phyloP scores from a whole-genome alignment of 1,284 basidiomycete genomes.

The Omphalotus olearius region DNA sequence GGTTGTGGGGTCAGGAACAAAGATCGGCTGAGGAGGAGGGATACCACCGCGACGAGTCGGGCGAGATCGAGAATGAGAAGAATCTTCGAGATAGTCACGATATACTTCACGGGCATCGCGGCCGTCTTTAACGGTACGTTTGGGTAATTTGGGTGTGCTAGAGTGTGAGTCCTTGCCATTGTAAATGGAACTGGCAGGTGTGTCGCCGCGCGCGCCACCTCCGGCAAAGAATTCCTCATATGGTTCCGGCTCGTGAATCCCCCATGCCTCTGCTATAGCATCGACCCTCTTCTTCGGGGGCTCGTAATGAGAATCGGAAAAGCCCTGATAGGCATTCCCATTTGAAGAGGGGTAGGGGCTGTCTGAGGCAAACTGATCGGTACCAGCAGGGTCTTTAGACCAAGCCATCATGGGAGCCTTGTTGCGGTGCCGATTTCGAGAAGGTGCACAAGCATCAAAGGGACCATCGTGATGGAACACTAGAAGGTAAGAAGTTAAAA shows the following conservation, averaged over 20 bases:
- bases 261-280: conserved; percentile 82
- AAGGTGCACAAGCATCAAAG: conserved; percentile 84
- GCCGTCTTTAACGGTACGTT: conserved; percentile 28
- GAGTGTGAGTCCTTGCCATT: conserved; percentile 49
- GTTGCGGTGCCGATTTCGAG: conserved; percentile 72
- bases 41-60: conserved; percentile 41
- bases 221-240: conserved; percentile 83
- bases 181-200: conserved; percentile 60
- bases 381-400: conserved; percentile 38
- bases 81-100: conserved; percentile 40
- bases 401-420: conserved; percentile 82
- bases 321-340: conserved; percentile 27
- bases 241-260: conserved; percentile 83
- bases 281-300: conserved; percentile 75
- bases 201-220: conserved; percentile 54
- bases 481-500: conserved; percentile 31
- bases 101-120: conserved; percentile 42
- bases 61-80: conserved; percentile 27
- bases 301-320: conserved; percentile 45
- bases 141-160: conserved; percentile 18
- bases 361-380: conserved; percentile 18
- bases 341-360: conserved; percentile 51
- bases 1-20: conserved; percentile 47
- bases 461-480: conserved; percentile 89
- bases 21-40: conserved; percentile 79